Conservation (phyloP, 345 rosid genomes). For the Psidium guajava region DNA sequence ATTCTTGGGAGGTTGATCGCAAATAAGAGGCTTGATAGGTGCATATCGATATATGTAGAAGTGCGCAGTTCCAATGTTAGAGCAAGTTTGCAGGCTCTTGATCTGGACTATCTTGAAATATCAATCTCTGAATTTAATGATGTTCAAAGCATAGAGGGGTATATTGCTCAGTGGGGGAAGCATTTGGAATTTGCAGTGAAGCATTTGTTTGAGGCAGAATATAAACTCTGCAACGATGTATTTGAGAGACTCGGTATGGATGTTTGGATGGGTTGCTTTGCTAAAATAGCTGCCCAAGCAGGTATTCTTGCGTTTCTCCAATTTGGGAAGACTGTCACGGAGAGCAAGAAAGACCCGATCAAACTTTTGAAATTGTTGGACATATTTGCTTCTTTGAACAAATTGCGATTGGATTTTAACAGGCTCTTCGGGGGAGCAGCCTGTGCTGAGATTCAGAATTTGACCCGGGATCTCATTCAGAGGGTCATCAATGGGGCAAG, state of each 20-base stretch:
- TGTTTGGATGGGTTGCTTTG: constrained; percentile 94
- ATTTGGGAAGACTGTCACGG: constrained; percentile 90
- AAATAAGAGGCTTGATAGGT: constrained; percentile 70
- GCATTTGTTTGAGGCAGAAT: constrained; percentile 94
- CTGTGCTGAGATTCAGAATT: constrained; percentile 83
- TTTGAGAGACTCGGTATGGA: constrained; percentile 80
- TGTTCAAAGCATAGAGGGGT: constrained; percentile 83
- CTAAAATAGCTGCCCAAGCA: constrained; percentile 92
- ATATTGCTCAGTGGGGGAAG: constrained; percentile 85
- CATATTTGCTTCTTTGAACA: constrained; percentile 75
- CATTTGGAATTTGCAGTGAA: constrained; percentile 99
- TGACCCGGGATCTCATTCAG: constrained; percentile 91
- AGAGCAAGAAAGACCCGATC: constrained; percentile 87
- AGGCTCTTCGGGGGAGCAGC: constrained; percentile 96
- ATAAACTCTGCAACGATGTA: constrained; percentile 84
- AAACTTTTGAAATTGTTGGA: constrained; percentile 90
- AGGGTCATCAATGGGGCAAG: constrained; percentile 80
- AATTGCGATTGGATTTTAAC: constrained; percentile 83
- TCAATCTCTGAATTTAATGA: constrained; percentile 76
- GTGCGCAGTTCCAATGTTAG: constrained; percentile 81
- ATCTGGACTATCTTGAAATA: constrained; percentile 88
- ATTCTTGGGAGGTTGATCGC: constrained; percentile 82
- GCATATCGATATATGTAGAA: constrained; percentile 78
- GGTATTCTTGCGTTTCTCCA: constrained; percentile 92
- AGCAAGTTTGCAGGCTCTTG: constrained; percentile 88